phyloP scores from a whole-genome alignment of 257 asterid genomes.

The Linderniella brevidens region DNA sequence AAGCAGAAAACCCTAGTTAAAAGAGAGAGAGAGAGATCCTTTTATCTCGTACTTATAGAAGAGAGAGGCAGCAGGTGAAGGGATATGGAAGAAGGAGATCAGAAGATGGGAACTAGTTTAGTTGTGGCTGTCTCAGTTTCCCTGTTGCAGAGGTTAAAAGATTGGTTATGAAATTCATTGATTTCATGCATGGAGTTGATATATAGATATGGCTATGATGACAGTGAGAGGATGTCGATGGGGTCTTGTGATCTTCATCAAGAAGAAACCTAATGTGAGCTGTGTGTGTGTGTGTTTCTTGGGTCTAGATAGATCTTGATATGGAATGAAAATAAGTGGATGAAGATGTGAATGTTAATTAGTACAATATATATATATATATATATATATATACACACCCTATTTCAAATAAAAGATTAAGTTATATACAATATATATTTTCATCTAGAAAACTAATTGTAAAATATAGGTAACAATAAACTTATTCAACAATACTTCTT shows the following conservation, averaged over 20 bases:
- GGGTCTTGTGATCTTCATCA: constrained; percentile 68
- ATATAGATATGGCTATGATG: background rate
- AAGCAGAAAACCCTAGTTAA: too few relatives aligned
- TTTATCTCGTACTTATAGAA: constrained; percentile 2
- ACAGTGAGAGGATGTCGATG: constrained; percentile 28
- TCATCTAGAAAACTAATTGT: too few relatives aligned
- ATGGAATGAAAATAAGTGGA: background rate
- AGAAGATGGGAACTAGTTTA: constrained; percentile 3
- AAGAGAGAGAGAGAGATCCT: background rate
- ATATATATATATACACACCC: too few relatives aligned
- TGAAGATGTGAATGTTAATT: too few relatives aligned
- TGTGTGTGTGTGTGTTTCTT: background rate
- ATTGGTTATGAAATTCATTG: constrained; percentile 21
- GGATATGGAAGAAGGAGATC: constrained; percentile 8
- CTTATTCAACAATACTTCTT: too few relatives aligned
- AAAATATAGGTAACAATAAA: too few relatives aligned
- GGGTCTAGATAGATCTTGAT: constrained; percentile 24
- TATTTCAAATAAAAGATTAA: too few relatives aligned
- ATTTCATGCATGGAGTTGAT: constrained; percentile 64
- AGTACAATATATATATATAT: too few relatives aligned
- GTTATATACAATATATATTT: too few relatives aligned
- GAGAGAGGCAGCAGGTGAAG: constrained; percentile 9
- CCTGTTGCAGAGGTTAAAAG: constrained; percentile 34
- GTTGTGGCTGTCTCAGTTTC: constrained; percentile 13
- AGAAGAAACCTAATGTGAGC: constrained; percentile 19